Base-by-base conservation (phyloP, 495 filamentous ascomycete species). In the Penicillium argentinense region DNA sequence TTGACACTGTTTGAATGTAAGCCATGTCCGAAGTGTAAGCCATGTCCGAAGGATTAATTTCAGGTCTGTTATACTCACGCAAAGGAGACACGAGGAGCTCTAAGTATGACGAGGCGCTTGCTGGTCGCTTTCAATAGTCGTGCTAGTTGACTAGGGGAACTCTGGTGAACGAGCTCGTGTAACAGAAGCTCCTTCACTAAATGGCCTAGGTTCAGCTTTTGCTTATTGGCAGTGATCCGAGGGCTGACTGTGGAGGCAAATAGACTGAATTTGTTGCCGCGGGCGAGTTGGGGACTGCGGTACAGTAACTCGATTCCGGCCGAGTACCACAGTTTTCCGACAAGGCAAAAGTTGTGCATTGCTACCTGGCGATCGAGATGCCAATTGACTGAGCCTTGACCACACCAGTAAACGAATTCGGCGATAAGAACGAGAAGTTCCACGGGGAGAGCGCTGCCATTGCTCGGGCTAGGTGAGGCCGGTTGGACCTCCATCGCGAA, bases 161-260 rank as follows among this genome's bases (percentile, higher is more conserved):
- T 76, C 55, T 88, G 80, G 52, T 90, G 82, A 4, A 87, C 77
- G 30, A 89, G 70, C 24, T 56, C 38, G 18, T 71, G 69, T 60
- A 90, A 74, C 55, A 87, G 73, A 5, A 90, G 69, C 5, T 51
- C 51, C 13, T 69, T 71, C 1, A 90, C 77, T 13, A 87, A 57
- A 14, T 64, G 64, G 0, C 81, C 75, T 14, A 88, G 66, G 21
- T 78, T 69, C 29, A 67, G 66, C 22, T 72, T 75, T 6, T n/a
- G 33, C 26, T 41, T 49, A 21, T 80, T 75, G 6, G 74, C 64
- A 47, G 77, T 79, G 36, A 80, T 72, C 5, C 77, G 77, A 9
- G 86, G 86, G 45, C 81, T 83, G 17, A 90, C 64, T 0, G 81
- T 81, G n/a, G 59, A 51, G 0, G 82, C 75, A 60, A 90, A 88